Conservation (phyloP, 164 flowering plant genomes). For the Houttuynia cordata region DNA sequence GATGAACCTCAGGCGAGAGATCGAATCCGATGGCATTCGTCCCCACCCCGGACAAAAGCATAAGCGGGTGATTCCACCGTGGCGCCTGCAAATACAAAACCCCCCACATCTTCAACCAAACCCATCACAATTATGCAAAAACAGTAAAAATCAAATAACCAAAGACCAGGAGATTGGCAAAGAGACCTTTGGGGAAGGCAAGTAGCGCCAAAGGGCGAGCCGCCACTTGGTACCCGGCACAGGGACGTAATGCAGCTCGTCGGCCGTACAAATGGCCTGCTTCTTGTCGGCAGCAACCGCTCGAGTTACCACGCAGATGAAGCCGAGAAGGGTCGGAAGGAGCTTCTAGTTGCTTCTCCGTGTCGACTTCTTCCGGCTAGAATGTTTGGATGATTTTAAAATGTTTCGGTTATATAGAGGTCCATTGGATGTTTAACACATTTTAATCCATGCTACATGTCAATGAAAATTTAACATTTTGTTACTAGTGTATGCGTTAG, state of each 20-base stretch:
- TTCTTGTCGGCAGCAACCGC: constrained; percentile 18
- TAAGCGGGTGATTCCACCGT: constrained; percentile 73
- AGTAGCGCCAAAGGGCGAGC: constrained; percentile 94
- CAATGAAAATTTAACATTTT: too few species aligned
- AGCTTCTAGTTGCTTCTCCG: too few species aligned
- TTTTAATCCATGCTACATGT: too few species aligned
- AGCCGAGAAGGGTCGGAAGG: background rate
- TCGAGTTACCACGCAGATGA: background rate
- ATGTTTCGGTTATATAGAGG: too few species aligned
- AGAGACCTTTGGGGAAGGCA: constrained; percentile 58
- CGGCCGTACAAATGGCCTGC: constrained; percentile 88
- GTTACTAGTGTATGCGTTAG: too few species aligned
- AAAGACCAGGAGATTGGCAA: background rate
- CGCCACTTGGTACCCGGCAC: constrained; percentile 64
- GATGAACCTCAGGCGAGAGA: constrained; percentile 72
- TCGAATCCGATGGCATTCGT: constrained; percentile 96
- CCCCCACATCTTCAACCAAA: background rate
- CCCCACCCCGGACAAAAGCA: constrained; percentile 92
- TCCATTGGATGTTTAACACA: too few species aligned
- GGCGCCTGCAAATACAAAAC: constrained; percentile 66
- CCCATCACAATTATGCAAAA: background rate
- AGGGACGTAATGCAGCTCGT: constrained; percentile 88
- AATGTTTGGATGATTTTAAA: too few species aligned
- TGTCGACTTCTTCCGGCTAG: too few species aligned
- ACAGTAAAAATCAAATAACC: background rate